These are phyloP conservation scores for Ogataea siamensis DNA, from an alignment of 805 yeast genomes.

Conservation along the genomic window DNA sequence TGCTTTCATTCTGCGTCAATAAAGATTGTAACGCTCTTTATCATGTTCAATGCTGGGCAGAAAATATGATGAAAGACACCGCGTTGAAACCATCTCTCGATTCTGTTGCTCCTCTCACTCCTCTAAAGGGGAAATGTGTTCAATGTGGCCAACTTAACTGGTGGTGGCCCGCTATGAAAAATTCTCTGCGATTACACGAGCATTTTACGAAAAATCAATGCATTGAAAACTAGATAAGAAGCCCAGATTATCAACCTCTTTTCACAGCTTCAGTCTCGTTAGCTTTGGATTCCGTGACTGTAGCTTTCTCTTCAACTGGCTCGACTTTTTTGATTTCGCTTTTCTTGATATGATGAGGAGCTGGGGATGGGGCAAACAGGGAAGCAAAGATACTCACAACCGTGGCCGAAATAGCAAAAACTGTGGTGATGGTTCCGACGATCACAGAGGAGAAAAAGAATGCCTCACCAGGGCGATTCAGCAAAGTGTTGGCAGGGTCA, in stretches of 20 bases:
- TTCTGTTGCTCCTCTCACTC: conserved; percentile 22
- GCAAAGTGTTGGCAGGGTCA: conserved; percentile 45
- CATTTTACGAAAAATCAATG: conserved; percentile 2
- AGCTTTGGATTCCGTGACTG: conserved; percentile 25
- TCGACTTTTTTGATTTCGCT: conserved; percentile 13
- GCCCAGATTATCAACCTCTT: conserved; percentile 18
- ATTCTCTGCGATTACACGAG: conserved; percentile 17
- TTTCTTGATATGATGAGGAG: conserved; percentile 2
- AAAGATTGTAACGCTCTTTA: conserved; percentile 28
- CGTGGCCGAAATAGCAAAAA: conserved; percentile 42
- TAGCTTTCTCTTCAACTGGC: conserved; percentile 14
- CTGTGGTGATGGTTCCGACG: conserved; percentile 39
- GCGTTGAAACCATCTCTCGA: conserved; percentile 3
- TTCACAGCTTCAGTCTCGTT: conserved; percentile 31
- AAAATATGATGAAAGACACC: conserved; percentile 13
- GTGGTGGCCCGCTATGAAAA: conserved; percentile 31
- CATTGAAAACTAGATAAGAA: neutral
- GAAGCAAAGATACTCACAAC: conserved; percentile 24
- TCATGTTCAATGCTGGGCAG: conserved; percentile 39
- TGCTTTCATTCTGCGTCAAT: conserved; percentile 28
- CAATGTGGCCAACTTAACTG: conserved; percentile 26
- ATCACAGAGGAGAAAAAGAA: conserved; percentile 44
- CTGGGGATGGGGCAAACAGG: conserved; percentile 10
- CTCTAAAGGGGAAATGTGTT: conserved; percentile 28
- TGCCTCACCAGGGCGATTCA: conserved; percentile 49